phyloP scores from a whole-genome alignment of 2,329 filamentous ascomycete species.

The Colletotrichum cordylinicola region DNA sequence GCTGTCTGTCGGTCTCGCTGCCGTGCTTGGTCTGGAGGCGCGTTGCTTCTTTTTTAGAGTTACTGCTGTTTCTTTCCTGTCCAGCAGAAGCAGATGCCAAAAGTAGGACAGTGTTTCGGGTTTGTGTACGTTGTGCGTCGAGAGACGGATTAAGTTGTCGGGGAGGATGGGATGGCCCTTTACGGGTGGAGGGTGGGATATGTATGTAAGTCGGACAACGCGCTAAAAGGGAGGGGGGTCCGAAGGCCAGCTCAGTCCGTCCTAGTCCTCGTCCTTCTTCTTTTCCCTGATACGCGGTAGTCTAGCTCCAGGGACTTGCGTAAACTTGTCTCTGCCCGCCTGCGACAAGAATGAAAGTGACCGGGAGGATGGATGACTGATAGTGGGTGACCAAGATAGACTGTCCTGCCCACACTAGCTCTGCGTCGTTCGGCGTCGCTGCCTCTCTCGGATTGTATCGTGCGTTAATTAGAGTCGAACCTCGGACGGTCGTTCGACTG shows the following conservation, averaged over 20 bases:
- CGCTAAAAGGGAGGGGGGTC: conserved; percentile 4
- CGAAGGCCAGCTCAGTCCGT: conserved; percentile 13
- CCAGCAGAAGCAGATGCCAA: conserved; percentile 22
- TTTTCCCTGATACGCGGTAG: background rate
- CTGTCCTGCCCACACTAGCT: background rate
- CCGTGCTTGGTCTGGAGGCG: background rate
- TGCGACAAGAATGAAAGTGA: background rate
- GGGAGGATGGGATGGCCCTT: conserved; percentile 19
- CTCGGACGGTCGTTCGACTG: conserved; percentile 19
- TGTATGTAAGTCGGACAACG: conserved; percentile 20
- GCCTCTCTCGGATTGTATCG: conserved; percentile 15
- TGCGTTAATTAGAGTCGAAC: conserved; percentile 19
- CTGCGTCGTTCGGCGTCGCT: conserved; percentile 10
- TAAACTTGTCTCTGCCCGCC: background rate
- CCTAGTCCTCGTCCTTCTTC: background rate
- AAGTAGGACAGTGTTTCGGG: conserved; percentile 21
- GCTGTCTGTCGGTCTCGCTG: background rate
- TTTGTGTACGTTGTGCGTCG: conserved; percentile 20
- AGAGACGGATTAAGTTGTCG: conserved; percentile 20
- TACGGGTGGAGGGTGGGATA: conserved; percentile 7
- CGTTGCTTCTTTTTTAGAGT: conserved; percentile 1
- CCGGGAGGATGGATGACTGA: background rate
- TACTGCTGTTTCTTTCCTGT: conserved; percentile 18
- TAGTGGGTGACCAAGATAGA: conserved; percentile 1
- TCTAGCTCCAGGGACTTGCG: background rate